phyloP scores from a whole-genome alignment of 306 rosid genomes.

The Pterocarpus macrocarpus region DNA sequence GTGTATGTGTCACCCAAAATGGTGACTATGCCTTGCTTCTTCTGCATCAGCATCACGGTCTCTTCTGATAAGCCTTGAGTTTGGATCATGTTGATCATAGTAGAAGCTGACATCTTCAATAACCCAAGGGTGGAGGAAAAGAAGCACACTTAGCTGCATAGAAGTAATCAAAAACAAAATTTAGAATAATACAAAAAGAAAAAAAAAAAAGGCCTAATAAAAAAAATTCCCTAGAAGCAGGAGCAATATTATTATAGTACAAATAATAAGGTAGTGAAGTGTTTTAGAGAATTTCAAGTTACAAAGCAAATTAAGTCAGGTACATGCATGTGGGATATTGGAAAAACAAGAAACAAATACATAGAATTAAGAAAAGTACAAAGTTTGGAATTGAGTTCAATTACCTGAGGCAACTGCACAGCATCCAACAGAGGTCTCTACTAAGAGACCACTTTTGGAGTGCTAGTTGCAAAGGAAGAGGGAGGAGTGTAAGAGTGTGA shows the following conservation, averaged over 20 bases:
- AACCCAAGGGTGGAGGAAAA: slow-evolving; percentile 12
- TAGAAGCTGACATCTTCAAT: slow-evolving; percentile 48
- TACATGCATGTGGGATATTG: slow-evolving; percentile 45
- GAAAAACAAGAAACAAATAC: background rate
- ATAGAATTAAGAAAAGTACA: background rate
- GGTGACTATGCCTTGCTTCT: slow-evolving; percentile 77
- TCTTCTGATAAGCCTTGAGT: slow-evolving; percentile 41
- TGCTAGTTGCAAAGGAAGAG: slow-evolving; percentile 54
- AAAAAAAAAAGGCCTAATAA: background rate
- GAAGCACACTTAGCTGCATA: slow-evolving; percentile 53
- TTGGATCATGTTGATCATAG: slow-evolving; percentile 42
- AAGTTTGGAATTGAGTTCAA: background rate
- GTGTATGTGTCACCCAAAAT: slow-evolving; percentile 60
- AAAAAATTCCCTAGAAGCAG: slow-evolving; percentile 4
- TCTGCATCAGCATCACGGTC: slow-evolving; percentile 35
- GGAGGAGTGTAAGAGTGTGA: background rate
- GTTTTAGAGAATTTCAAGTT: slow-evolving; percentile 42
- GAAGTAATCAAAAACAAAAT: background rate
- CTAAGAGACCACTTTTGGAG: slow-evolving; percentile 62
- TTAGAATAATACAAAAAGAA: background rate
- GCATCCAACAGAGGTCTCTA: slow-evolving; percentile 65
- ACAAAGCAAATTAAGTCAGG: slow-evolving; percentile 37
- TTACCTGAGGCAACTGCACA: slow-evolving; percentile 55
- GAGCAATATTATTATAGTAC: background rate
- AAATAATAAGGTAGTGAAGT: slow-evolving; percentile 1